Evolutionary conservation across 129 eudicot species (phyloP), one percentile per base, ranked within the genome.

Genomic region (sunflower (Helianthus annuus)): DNA sequence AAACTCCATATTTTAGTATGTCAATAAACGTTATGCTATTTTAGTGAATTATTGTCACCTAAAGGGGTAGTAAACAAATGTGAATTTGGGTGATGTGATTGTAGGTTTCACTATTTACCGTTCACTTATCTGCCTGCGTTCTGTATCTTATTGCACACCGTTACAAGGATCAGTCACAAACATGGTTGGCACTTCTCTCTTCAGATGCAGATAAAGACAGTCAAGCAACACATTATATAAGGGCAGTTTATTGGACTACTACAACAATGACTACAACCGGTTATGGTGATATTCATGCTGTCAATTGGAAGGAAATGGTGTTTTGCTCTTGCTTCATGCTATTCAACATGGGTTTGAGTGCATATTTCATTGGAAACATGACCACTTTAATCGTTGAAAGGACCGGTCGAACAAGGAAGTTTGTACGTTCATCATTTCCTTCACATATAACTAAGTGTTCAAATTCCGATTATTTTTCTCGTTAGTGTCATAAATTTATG

Each of bases 291-390:
- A 66, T 86, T 29, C 96, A 89, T 72, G 79, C 96, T 12, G 91
- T 85, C 2, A 82, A 82, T 75, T 68, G 73, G 74, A 68, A 63
- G 66, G 96, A 89, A 75, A 89, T 79, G 88, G 15, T 84, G 7
- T 89, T 89, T 62, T 69, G 9, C 56, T 80, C 75, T 10, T 74
- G 75, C 65, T 86, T 74, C 76, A 86, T 86, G 91, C 70, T 86
- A 19, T 86, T 86, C 74, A 83, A 89, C 84, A 85, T 86, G 53
- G 90, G 84, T 7, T 79, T 89, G 73, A 72, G 78, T 3, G 81
- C 92, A 8, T 89, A 89, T 73, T 60, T 89, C 52, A 84, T 89
- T 70, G 96, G 96, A 66, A 89, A 89, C 86, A 89, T 89, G 96
- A 89, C 96, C 64, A 86, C 86, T 77, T 68, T 89, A 83, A 83